These are phyloP conservation scores for Penicillium angulare DNA, from an alignment of 495 filamentous ascomycete species.

Conservation along the genomic window DNA sequence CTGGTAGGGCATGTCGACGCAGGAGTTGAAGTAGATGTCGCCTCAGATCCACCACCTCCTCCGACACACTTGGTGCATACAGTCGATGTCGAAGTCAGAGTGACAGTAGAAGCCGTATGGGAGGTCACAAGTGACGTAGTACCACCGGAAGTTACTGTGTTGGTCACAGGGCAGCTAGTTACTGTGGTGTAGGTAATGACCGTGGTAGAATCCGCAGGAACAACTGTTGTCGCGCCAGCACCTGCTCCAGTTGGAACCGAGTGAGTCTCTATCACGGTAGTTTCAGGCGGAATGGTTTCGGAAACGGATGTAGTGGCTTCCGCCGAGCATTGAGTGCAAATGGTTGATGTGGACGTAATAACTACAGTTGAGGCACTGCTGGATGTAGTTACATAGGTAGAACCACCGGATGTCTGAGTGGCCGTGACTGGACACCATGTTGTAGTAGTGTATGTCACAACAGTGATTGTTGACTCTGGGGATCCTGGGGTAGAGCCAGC, in stretches of 20 bases:
- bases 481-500: not conserved
- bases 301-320: constrained; percentile 6
- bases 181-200: not conserved
- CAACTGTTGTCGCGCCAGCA: not conserved
- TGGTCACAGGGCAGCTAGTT: not conserved
- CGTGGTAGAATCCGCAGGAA: constrained; percentile 1
- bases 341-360: constrained; percentile 19
- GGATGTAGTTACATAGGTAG: constrained; percentile 31
- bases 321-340: not conserved
- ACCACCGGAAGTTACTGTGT: constrained; percentile 4
- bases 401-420: constrained; percentile 8
- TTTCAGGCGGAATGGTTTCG: constrained; percentile 11
- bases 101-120: constrained; percentile 31
- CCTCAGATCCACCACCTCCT: not conserved
- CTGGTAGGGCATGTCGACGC: constrained; percentile 60
- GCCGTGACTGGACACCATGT: not conserved
- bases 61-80: constrained; percentile 10
- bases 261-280: not conserved
- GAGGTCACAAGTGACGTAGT: not conserved
- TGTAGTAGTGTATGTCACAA: constrained; percentile 2
- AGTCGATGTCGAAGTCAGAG: constrained; percentile 19
- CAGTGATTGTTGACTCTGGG: not conserved
- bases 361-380: constrained; percentile 40
- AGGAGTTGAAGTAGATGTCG: not conserved
- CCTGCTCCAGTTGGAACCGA: not conserved